A percentile compares a stretch with the other conserved stretches of the same genome.
These are phyloP conservation scores for Peziza echinospora DNA, from an alignment of 495 filamentous ascomycete genomes.

Conservation along the genomic window DNA sequence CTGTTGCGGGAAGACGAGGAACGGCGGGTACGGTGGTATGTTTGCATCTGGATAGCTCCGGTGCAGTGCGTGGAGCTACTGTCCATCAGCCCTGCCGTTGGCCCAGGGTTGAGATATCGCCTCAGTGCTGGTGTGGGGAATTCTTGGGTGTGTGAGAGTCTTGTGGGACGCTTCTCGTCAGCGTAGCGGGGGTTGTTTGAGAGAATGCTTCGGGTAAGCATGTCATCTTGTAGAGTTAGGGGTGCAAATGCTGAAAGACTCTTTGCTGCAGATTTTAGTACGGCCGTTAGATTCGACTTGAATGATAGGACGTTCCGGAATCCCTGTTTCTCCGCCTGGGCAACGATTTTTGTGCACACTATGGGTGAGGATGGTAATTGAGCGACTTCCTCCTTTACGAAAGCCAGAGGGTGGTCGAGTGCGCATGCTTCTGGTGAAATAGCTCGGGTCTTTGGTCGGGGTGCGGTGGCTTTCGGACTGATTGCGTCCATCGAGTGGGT, in stretches of 20 bases:
- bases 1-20: conserved; percentile 24
- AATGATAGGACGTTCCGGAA: conserved; percentile 31
- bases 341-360: conserved; percentile 19
- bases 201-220: conserved; percentile 66
- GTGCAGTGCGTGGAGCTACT: conserved; percentile 34
- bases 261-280: conserved; percentile 63
- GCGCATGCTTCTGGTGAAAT: conserved; percentile 30
- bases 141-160: conserved; percentile 44
- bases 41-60: conserved; percentile 73
- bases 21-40: conserved; percentile 35
- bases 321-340: conserved; percentile 11
- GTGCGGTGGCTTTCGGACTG: conserved; percentile 10
- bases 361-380: conserved; percentile 11
- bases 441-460: conserved; percentile 18
- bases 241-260: conserved; percentile 59
- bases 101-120: conserved; percentile 76
- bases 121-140: conserved; percentile 70
- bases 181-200: conserved; percentile 64
- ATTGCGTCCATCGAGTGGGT: conserved; percentile 13
- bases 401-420: conserved; percentile 35
- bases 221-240: conserved; percentile 64
- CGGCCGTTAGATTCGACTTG: conserved; percentile 86
- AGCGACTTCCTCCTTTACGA: conserved; percentile 13
- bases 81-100: conserved; percentile 40
- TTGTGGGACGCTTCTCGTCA: conserved; percentile 71